Percentiles rank a stretch among this genome's conserved stretches.
Conservation (phyloP, 2,329 filamentous ascomycete species). For the Scleromitrula shiraiana region DNA sequence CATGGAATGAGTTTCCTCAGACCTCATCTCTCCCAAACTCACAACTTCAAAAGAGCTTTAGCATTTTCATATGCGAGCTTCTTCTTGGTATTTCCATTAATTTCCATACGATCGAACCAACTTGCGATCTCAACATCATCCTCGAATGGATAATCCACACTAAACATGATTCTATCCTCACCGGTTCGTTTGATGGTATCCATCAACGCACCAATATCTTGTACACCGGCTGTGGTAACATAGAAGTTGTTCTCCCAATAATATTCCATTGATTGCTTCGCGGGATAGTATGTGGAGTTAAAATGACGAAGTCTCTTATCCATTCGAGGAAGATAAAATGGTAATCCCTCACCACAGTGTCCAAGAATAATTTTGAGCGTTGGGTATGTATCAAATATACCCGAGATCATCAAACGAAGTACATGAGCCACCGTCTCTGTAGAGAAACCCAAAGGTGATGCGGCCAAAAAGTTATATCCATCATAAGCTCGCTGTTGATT, state of each 20-base stretch:
- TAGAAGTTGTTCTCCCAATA: slow-evolving; percentile 50
- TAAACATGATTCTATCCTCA: slow-evolving; percentile 43
- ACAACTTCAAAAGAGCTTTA: background rate
- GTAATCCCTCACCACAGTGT: slow-evolving; percentile 21
- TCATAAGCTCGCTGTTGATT: slow-evolving; percentile 23
- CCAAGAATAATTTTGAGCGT: slow-evolving; percentile 18
- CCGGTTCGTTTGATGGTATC: slow-evolving; percentile 34
- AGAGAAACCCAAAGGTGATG: slow-evolving; percentile 43
- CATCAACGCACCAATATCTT: slow-evolving; percentile 35
- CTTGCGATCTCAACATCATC: slow-evolving; percentile 13
- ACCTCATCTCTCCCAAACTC: background rate
- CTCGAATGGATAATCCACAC: slow-evolving; percentile 31
- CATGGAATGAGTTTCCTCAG: too few relatives aligned
- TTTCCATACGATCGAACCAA: slow-evolving; percentile 16
- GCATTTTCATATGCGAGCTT: slow-evolving; percentile 14
- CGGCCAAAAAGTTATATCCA: slow-evolving; percentile 30
- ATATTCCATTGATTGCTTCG: background rate
- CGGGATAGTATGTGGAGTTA: background rate
- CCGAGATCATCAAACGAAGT: slow-evolving; percentile 18
- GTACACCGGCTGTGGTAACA: slow-evolving; percentile 45
- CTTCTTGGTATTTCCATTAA: slow-evolving; percentile 8
- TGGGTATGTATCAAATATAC: slow-evolving; percentile 18
- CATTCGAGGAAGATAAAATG: slow-evolving; percentile 8
- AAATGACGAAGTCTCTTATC: slow-evolving; percentile 3
- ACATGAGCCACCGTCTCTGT: slow-evolving; percentile 28